Percentiles rank a stretch among this genome's conserved stretches.
Conservation (phyloP, 2,329 filamentous ascomycete species). For the Periglandula ipomoeae region DNA sequence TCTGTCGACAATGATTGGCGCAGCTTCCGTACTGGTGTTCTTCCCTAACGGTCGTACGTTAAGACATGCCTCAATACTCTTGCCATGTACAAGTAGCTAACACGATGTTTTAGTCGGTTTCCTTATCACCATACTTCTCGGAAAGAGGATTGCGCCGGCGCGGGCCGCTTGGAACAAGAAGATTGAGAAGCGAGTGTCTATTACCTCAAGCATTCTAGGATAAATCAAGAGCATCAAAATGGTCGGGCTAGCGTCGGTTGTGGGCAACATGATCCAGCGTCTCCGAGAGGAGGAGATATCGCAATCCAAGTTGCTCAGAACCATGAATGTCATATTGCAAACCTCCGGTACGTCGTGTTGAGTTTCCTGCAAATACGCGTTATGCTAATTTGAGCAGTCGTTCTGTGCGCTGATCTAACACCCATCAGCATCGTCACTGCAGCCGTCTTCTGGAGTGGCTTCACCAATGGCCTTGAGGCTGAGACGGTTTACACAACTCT, state of each 20-base stretch:
- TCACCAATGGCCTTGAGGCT: constrained; percentile 1
- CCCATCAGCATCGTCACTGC: constrained; percentile 9
- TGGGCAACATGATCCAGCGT: constrained; percentile 5
- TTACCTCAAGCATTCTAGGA: constrained; percentile 18
- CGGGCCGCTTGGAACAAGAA: constrained; percentile 21
- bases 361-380: constrained; percentile 20
- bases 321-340: constrained; percentile 5
- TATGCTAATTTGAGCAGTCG: not conserved
- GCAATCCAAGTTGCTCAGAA: constrained; percentile 5
- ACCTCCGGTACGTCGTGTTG: constrained; percentile 3
- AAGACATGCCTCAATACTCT: not conserved
- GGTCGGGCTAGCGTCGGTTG: constrained; percentile 18
- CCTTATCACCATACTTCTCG: constrained; percentile 29
- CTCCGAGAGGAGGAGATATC: constrained; percentile 12
- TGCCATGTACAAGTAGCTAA: constrained; percentile 24
- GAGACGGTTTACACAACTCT: constrained; percentile 8
- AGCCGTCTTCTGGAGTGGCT: constrained; percentile 10
- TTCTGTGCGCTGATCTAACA: constrained; percentile 4
- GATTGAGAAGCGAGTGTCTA: constrained; percentile 21
- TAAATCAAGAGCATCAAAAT: constrained; percentile 28
- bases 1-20: constrained; percentile 6
- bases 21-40: constrained; percentile 28
- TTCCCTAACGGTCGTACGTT: constrained; percentile 55
- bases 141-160: constrained; percentile 32
- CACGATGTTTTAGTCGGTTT: no score